Percentiles rank a stretch among this genome's conserved stretches.
phyloP scores from a whole-genome alignment of 2,329 filamentous ascomycete genomes.

The Fusarium sarcochroum region DNA sequence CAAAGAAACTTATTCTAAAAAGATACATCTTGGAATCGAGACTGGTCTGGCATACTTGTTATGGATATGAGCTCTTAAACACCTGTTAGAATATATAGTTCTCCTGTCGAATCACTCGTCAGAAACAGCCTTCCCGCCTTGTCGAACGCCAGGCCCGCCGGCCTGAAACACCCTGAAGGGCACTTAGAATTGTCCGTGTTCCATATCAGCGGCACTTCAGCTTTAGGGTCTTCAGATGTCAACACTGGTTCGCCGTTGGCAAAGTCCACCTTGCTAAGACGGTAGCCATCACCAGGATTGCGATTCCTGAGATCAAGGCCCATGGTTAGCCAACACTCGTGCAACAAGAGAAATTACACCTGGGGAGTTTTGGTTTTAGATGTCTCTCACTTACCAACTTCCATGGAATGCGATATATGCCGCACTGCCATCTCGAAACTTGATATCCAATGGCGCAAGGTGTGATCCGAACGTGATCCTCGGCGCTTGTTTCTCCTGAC shows the following conservation, averaged over 20 bases:
- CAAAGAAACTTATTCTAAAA: no score
- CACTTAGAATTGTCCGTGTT: conserved; percentile 8
- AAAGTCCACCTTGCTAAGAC: conserved; percentile 17
- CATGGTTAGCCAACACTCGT: neutral
- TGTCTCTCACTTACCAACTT: conserved; percentile 5
- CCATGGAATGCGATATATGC: conserved; percentile 17
- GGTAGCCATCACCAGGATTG: conserved; percentile 17
- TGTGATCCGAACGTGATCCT: conserved; percentile 11
- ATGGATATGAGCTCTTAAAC: neutral
- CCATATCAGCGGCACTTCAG: conserved; percentile 20
- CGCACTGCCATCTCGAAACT: conserved; percentile 10
- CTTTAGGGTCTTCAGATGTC: conserved; percentile 2
- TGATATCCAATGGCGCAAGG: conserved; percentile 13
- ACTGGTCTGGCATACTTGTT: no score
- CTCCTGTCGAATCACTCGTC: conserved; percentile 16
- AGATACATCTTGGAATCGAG: no score
- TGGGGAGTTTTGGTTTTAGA: neutral
- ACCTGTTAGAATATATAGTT: conserved; percentile 3
- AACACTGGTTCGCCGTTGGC: neutral
- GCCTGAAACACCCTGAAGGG: conserved; percentile 12
- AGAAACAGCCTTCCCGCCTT: conserved; percentile 7
- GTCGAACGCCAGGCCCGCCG: conserved; percentile 2
- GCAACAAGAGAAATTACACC: fast-evolving
- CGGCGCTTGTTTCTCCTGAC: conserved; percentile 11
- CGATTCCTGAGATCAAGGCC: neutral